A percentile compares a stretch with the other conserved stretches of the same genome.
These are phyloP conservation scores for Candida corydali DNA, from an alignment of 805 yeast species.

Conservation along the genomic window DNA sequence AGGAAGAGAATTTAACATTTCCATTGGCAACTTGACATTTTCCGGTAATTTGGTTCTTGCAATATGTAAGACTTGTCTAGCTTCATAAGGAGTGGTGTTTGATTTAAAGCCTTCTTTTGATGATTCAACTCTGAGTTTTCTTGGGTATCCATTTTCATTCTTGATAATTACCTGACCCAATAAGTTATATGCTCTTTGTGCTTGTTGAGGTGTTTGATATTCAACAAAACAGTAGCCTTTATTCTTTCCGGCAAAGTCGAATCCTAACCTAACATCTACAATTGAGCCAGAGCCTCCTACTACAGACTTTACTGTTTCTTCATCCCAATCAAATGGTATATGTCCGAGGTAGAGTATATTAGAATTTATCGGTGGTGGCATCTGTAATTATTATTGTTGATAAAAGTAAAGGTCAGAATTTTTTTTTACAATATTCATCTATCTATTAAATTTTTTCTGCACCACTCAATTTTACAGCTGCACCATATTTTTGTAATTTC, in stretches of 20 bases:
- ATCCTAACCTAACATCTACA: conserved; percentile 61
- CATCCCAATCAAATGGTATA: conserved; percentile 71
- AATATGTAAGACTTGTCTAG: conserved; percentile 42
- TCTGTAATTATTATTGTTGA: not conserved
- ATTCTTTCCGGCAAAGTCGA: conserved; percentile 54
- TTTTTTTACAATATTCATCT: not conserved
- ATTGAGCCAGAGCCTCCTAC: conserved; percentile 73
- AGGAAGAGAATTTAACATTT: conserved; percentile 20
- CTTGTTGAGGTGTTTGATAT: conserved; percentile 48
- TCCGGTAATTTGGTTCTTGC: conserved; percentile 48
- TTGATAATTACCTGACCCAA: conserved; percentile 38
- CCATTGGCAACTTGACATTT: conserved; percentile 55
- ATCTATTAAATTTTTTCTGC: conserved; percentile 56
- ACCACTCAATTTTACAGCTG: conserved; percentile 93
- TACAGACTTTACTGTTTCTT: conserved; percentile 53
- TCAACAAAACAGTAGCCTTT: conserved; percentile 70
- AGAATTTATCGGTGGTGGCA: conserved; percentile 17
- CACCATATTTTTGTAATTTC: conserved; percentile 93
- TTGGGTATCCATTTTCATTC: conserved; percentile 31
- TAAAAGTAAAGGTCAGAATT: not conserved
- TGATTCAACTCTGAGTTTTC: conserved; percentile 51
- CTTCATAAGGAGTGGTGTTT: conserved; percentile 25
- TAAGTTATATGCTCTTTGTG: conserved; percentile 43
- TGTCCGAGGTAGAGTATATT: conserved; percentile 57
- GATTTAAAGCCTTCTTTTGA: conserved; percentile 56